Evolutionary conservation across 495 filamentous ascomycete genomes (phyloP).

Genomic region (Lepraria neglecta): DNA sequence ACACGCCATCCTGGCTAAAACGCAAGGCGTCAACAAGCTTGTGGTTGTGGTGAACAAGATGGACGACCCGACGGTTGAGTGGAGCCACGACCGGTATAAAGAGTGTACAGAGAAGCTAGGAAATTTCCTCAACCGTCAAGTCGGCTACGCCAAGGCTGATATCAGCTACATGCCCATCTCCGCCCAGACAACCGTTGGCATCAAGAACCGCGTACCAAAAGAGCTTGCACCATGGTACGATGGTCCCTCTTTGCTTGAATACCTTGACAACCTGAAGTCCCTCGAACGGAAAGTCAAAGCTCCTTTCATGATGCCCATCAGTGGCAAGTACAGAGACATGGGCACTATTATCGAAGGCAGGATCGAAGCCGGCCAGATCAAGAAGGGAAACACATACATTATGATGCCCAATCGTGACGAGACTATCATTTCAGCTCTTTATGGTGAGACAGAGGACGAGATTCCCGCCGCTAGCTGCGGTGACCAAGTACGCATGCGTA

Average conservation of each 20-base stretch:
- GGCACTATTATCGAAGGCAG: constrained; percentile 97
- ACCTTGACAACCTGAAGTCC: constrained; percentile 81
- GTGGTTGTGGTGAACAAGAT: constrained; percentile 96
- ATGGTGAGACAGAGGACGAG: constrained; percentile 96
- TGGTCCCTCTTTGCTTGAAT: constrained; percentile 91
- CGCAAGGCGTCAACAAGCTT: constrained; percentile 94
- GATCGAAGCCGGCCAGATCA: constrained; percentile 86
- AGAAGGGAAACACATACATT: constrained; percentile 72
- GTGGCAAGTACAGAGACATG: constrained; percentile 93
- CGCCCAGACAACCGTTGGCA: constrained; percentile 73
- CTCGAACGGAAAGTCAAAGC: constrained; percentile 95
- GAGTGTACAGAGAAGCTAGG: constrained; percentile 87
- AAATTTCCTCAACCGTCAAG: constrained; percentile 71
- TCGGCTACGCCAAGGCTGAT: constrained; percentile 92
- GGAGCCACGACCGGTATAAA: constrained; percentile 83
- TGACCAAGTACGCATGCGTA: constrained; percentile 88
- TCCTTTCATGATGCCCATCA: constrained; percentile 98
- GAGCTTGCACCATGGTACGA: constrained; percentile 76
- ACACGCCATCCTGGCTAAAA: constrained; percentile 94
- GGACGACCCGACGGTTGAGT: constrained; percentile 94
- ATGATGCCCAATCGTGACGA: constrained; percentile 94
- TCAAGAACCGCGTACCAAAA: constrained; percentile 80
- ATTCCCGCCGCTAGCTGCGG: constrained; percentile 71
- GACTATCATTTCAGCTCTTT: constrained; percentile 72
- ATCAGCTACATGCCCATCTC: constrained; percentile 95